Evolutionary conservation across 768 basidiomycete genomes (phyloP), one percentile per base, ranked within the genome.

Genomic region (Amanita jacksonii): DNA sequence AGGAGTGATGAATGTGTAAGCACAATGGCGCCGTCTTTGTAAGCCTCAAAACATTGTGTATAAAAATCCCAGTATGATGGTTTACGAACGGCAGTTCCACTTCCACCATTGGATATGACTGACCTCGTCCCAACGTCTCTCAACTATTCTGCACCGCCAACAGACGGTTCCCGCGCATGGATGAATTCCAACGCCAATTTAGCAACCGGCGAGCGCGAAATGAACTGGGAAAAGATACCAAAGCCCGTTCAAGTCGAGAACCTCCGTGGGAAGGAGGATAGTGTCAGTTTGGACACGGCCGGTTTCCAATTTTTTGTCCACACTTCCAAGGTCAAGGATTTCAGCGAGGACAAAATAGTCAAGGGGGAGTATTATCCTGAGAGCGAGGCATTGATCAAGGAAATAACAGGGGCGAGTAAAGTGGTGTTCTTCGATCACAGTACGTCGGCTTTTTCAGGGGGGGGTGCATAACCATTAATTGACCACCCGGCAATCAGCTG

Each of bases 341-440:
- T 82, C 57, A 46, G 47, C 0, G 62, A 72, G 47, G 74, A 79
- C 32, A 69, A 66, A 8, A 70, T 70, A n/a, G 69, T 83, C 27
- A 51, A 65, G 52, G 51, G 49, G 34, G 73, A 73, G 39, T 83
- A 84, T 54, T 82, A 81, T 51, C 68, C 71, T 0, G 81, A 83
- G 58, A 73, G 73, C 51, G 62, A 67, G 13, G 72, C 73, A 53
- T 62, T 80, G 33, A 56, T 81, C 33, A 80, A 81, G 62, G 56
- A 72, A 46, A 43, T 74, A 8, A 79, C 79, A 0, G 78, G 81
- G 3, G 81, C 80, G 0, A 73, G 64, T 50, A 63, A 67, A 19
- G 75, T 78, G 8, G 71, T 61, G 5, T 37, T 80, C 10, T 83
- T 82, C 50, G 78, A 81, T 51, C 79, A 81, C 52, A 80, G 79